Evolutionary conservation across 2,329 filamentous ascomycete species (phyloP).

Genomic region (Apiospora pterosperma): DNA sequence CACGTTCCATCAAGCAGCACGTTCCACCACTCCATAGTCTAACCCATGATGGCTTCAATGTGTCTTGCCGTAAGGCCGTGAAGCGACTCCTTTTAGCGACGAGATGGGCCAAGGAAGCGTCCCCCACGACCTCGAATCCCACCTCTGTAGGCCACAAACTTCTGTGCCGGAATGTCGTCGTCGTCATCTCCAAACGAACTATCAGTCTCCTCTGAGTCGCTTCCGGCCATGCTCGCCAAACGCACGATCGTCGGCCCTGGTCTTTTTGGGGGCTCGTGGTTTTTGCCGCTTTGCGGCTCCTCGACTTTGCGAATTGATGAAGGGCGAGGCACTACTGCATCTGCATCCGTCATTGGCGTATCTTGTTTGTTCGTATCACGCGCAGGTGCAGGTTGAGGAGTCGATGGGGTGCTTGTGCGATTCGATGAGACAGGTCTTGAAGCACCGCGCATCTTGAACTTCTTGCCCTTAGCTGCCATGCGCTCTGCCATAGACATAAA

Average conservation of each 20-base stretch:
- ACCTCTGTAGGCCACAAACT: slow-evolving; percentile 10
- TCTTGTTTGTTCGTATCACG: neutral
- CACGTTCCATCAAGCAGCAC: neutral
- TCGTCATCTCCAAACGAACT: slow-evolving; percentile 14
- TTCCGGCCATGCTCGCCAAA: slow-evolving; percentile 19
- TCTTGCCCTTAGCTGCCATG: slow-evolving; percentile 51
- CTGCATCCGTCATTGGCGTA: neutral
- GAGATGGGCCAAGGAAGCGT: neutral
- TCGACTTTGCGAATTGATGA: neutral
- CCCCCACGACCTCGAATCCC: slow-evolving; percentile 18
- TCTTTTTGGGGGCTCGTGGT: slow-evolving; percentile 1
- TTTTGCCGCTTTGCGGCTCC: neutral
- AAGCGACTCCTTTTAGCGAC: neutral
- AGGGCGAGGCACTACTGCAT: neutral
- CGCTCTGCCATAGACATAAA: slow-evolving; percentile 56
- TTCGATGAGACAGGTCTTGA: neutral
- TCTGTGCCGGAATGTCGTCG: slow-evolving; percentile 9
- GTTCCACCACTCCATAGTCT: neutral
- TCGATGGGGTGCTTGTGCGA: neutral
- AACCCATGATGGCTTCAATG: neutral
- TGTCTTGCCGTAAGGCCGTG: neutral
- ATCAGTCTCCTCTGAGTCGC: slow-evolving; percentile 8
- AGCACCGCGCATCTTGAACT: slow-evolving; percentile 44
- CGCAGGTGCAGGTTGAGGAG: neutral
- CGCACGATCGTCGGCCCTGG: slow-evolving; percentile 30